Conservation (phyloP, 129 eudicot species). For the Flaveria brownii region DNA sequence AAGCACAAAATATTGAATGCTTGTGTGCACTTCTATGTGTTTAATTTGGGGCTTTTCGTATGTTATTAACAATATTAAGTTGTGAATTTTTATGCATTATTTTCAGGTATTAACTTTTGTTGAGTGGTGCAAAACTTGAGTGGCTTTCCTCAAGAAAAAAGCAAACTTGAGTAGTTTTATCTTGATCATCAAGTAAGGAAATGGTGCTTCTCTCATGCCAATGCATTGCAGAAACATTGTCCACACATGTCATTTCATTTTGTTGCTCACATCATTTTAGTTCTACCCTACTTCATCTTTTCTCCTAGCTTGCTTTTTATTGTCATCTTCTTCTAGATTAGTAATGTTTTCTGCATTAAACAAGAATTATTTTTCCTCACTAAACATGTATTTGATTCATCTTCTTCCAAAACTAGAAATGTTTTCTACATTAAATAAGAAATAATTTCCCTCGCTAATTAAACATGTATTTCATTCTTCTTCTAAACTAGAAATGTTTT, state of each 20-base stretch:
- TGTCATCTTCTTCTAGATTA: background rate
- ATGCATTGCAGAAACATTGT: slow-evolving; percentile 35
- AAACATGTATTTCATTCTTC: slow-evolving; percentile 7
- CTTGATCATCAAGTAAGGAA: slow-evolving; percentile 47
- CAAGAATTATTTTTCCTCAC: slow-evolving; percentile 4
- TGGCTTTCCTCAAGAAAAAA: slow-evolving; percentile 54
- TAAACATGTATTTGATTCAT: slow-evolving; percentile 18
- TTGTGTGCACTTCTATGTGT: slow-evolving; percentile 16
- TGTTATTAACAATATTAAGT: slow-evolving; percentile 21
- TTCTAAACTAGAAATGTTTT: background rate
- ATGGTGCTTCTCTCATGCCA: slow-evolving; percentile 37
- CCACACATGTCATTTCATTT: slow-evolving; percentile 35
- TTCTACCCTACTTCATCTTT: slow-evolving; percentile 28
- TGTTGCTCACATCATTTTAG: slow-evolving; percentile 27
- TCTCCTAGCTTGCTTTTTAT: slow-evolving; percentile 16
- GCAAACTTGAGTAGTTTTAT: slow-evolving; percentile 66
- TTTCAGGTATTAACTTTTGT: slow-evolving; percentile 35
- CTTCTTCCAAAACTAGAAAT: background rate
- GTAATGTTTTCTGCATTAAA: slow-evolving; percentile 9
- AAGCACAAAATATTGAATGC: slow-evolving; percentile 24
- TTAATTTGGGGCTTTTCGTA: slow-evolving; percentile 9
- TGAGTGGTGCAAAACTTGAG: slow-evolving; percentile 55
- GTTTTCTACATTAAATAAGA: slow-evolving; percentile 10
- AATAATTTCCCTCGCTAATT: too few species aligned
- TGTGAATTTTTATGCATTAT: slow-evolving; percentile 29